A percentile compares a stretch with the other conserved stretches of the same genome.
phyloP scores from a whole-genome alignment of 2,329 filamentous ascomycete species.

The Alternaria sp. region DNA sequence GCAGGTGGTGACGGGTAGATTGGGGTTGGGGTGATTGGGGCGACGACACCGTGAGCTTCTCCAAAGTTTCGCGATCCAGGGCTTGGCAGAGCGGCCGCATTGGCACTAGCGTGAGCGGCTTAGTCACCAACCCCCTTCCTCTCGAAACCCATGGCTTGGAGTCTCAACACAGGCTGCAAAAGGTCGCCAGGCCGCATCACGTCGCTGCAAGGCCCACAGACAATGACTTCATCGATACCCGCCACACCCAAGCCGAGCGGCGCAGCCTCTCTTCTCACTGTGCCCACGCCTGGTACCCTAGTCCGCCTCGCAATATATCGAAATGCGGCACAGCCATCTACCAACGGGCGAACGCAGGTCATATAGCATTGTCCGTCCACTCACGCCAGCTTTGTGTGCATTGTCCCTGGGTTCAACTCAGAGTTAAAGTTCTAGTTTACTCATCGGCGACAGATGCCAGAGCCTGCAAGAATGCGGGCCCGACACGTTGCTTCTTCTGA shows the following conservation, averaged over 20 bases:
- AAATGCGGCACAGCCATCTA: constrained; percentile 6
- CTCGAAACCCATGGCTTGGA: constrained; percentile 1
- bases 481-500: constrained; percentile 6
- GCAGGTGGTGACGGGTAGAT: constrained; percentile 26
- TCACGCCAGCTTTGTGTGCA: neutral
- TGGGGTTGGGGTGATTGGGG: constrained; percentile 17
- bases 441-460: neutral
- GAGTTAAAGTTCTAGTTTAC: constrained; percentile 1
- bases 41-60: constrained; percentile 14
- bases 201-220: neutral
- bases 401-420: neutral
- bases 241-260: neutral
- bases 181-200: neutral
- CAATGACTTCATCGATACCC: neutral
- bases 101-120: constrained; percentile 9
- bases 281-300: constrained; percentile 1
- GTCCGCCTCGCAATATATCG: constrained; percentile 5
- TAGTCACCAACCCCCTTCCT: neutral
- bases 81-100: constrained; percentile 14
- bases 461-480: constrained; percentile 2
- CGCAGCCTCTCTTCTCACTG: neutral
- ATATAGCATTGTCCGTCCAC: neutral
- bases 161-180: neutral
- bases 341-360: constrained; percentile 3
- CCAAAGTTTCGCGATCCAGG: constrained; percentile 18